These are phyloP conservation scores for Catharanthus roseus DNA, from an alignment of 257 asterid species.

Conservation along the genomic window DNA sequence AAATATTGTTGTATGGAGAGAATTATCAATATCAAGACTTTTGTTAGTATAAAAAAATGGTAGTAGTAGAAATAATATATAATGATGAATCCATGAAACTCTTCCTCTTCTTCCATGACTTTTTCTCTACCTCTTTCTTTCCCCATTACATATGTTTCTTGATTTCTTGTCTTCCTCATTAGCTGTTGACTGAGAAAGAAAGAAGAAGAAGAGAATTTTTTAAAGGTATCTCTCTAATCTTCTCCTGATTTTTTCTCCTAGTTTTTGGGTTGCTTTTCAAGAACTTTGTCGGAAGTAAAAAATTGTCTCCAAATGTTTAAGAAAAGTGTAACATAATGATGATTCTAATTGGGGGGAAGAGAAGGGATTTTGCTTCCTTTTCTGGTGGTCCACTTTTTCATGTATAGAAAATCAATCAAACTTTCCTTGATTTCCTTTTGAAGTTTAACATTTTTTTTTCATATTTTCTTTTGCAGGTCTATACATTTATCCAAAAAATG, in stretches of 20 bases:
- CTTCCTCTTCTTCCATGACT: constrained; percentile 8
- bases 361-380: background rate
- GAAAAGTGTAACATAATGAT: background rate
- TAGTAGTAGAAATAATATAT: too few species aligned
- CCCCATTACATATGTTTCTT: constrained; percentile 3
- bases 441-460: too few species aligned
- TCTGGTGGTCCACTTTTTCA: too few species aligned
- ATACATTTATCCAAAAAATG: too few species aligned
- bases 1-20: background rate
- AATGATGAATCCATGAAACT: constrained; percentile 5
- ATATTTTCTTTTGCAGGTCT: too few species aligned
- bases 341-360: background rate
- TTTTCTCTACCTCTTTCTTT: constrained; percentile 6
- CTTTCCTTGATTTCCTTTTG: too few species aligned
- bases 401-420: too few species aligned
- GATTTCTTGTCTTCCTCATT: background rate
- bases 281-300: background rate
- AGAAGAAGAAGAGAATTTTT: background rate
- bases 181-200: constrained; percentile 6
- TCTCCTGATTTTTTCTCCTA: constrained; percentile 11
- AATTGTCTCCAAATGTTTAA: constrained; percentile 4
- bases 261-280: constrained; percentile 12
- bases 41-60: background rate
- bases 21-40: constrained; percentile 8
- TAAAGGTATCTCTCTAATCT: constrained; percentile 12